Conservation (phyloP, 1,284 basidiomycete species). For the Sparassis latifolia region DNA sequence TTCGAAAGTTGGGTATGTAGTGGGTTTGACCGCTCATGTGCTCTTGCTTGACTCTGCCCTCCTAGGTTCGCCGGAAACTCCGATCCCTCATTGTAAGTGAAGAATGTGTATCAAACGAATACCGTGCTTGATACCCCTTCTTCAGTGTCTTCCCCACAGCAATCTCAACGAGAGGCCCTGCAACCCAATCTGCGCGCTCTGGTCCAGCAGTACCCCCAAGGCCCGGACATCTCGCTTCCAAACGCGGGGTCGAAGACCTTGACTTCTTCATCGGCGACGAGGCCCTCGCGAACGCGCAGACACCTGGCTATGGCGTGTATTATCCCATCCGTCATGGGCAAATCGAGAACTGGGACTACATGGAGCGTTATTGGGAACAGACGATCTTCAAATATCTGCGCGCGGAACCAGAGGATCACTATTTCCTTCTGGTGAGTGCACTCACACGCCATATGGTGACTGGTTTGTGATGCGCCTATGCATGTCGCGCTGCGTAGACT, state of each 20-base stretch:
- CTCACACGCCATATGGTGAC: neutral
- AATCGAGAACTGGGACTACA: constrained; percentile 99
- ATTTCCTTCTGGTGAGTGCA: constrained; percentile 85
- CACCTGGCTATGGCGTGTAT: constrained; percentile 85
- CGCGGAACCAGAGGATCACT: constrained; percentile 98
- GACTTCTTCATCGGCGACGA: constrained; percentile 99
- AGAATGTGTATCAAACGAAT: neutral
- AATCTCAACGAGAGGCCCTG: constrained; percentile 79
- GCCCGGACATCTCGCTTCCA: constrained; percentile 90
- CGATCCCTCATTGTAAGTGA: constrained; percentile 88
- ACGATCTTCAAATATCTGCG: constrained; percentile 99
- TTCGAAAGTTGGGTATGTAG: constrained; percentile 90
- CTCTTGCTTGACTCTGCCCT: constrained; percentile 6
- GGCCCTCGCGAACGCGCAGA: constrained; percentile 91
- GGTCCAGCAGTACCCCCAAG: constrained; percentile 78
- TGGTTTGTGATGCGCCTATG: neutral
- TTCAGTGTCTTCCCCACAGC: constrained; percentile 90
- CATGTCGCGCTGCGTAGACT: constrained; percentile 49
- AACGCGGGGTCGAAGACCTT: constrained; percentile 97
- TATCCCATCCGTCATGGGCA: constrained; percentile 97
- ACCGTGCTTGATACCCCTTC: neutral
- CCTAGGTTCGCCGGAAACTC: constrained; percentile 95
- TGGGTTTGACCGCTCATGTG: neutral
- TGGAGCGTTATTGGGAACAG: constrained; percentile 99
- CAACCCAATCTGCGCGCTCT: constrained; percentile 49